Evolutionary conservation across 1,284 basidiomycete species (phyloP), one percentile per base, ranked within the genome.

Genomic region (Earliella scabrosa): DNA sequence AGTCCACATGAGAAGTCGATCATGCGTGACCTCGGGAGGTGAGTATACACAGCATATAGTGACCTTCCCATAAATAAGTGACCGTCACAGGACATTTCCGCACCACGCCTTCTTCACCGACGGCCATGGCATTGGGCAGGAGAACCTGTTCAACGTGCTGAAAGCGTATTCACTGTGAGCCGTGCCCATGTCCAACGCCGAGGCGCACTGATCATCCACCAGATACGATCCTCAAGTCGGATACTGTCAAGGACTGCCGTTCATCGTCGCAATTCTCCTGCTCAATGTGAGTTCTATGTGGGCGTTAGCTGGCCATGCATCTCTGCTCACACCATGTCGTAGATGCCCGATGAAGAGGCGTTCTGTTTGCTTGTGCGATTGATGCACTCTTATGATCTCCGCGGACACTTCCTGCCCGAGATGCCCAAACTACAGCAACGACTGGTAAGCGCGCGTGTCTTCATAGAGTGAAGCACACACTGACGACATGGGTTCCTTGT

Each of bases 341-440:
- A 97, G 95, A 97, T 98, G 96, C 95, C 95, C 16, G 95, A 98
- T 63, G 95, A 98, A 75, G 97, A 99, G 74, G 97, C 97, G 0
- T 99, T 99, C 71, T 95, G 90, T 64, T 85, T 98, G 4, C 82
- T 99, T 16, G 95, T 98, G n/a, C 82, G 97, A 52, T 75, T 99
- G n/a, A 99, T 99, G 97, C 83, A 97, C 63, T 91, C 93, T 4
- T 99, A 99, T 71, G 96, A 97, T 70, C 80, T 99, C 2, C 87
- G 97, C 45, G 95, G 95, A 0, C 97, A 98, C 73, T 99, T 95
- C 75, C 81, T 97, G 14, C 96, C 97, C 6, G 96, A 99, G 66
- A 99, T 99, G 97, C 97, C 97, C 0, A 95, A 95, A 56, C 74
- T 99, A 4, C 97, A 98, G 71, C 77, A 97, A 40, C 90, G 97